These are phyloP conservation scores for Fulvia fulva DNA, from an alignment of 2,329 filamentous ascomycete genomes.

Conservation along the genomic window DNA sequence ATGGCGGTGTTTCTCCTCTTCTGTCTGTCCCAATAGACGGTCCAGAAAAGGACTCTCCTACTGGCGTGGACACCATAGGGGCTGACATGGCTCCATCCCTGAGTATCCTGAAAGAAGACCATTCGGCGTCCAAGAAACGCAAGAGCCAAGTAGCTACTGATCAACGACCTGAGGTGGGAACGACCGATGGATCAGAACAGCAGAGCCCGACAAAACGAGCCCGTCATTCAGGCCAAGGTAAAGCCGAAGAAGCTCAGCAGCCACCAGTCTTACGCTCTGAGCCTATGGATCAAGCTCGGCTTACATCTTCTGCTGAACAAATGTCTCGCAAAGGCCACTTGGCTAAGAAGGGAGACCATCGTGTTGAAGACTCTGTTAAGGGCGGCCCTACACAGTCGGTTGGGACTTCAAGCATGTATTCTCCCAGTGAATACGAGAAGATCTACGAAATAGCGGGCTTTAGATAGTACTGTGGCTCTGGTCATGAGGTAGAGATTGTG, in stretches of 20 bases:
- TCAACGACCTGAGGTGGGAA: background rate
- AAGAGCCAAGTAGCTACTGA: background rate
- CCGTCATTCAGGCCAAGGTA: background rate
- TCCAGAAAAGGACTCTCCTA: background rate
- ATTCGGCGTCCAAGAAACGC: background rate
- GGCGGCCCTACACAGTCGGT: background rate
- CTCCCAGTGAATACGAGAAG: background rate
- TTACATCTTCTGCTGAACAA: background rate
- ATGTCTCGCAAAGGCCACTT: background rate
- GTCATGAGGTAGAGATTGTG: background rate
- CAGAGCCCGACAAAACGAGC: background rate
- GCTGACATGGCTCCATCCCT: background rate
- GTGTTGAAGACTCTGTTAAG: background rate
- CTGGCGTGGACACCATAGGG: background rate
- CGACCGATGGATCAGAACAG: background rate
- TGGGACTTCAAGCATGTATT: background rate
- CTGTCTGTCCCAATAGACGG: background rate
- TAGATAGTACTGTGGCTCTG: background rate
- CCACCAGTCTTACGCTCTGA: background rate
- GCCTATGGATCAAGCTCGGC: background rate
- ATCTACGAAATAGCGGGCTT: background rate
- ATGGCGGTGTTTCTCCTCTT: background rate
- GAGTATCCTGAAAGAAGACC: background rate
- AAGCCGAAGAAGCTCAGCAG: background rate
- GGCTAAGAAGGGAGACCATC: background rate